Evolutionary conservation across 139 green algal species (phyloP).

Genomic region (Coccomyxa sp.): DNA sequence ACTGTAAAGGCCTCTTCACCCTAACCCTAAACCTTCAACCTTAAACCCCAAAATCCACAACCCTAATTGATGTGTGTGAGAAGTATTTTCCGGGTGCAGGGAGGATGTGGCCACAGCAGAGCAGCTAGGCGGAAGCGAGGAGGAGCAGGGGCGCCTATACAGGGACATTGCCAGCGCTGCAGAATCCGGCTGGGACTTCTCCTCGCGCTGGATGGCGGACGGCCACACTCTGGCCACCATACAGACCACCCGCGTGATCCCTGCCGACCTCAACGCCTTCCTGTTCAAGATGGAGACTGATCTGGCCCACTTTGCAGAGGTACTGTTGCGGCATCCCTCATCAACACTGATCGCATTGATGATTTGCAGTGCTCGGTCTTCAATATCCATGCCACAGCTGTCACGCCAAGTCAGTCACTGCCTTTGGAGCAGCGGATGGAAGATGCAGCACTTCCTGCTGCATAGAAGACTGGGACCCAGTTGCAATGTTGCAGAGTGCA

Average conservation of each 20-base stretch:
- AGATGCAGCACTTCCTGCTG: no score
- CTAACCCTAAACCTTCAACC: no score
- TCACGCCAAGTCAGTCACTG: no score
- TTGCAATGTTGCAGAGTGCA: no score
- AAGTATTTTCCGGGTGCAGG: constrained; percentile 9
- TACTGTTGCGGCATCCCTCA: not conserved
- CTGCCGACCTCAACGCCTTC: constrained; percentile 88
- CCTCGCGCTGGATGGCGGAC: constrained; percentile 64
- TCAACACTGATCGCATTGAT: no score
- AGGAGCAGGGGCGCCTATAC: constrained; percentile 24
- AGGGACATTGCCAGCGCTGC: constrained; percentile 78
- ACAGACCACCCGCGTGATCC: constrained; percentile 77
- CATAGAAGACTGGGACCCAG: no score
- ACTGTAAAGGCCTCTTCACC: no score
- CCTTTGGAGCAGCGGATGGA: no score
- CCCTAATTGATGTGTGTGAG: not conserved
- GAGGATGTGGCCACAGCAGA: constrained; percentile 49
- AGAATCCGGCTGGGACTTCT: constrained; percentile 94
- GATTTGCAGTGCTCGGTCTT: no score
- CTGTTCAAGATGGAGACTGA: constrained; percentile 61
- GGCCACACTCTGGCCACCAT: constrained; percentile 46
- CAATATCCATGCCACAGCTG: no score
- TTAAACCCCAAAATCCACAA: no score
- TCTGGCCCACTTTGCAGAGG: constrained; percentile 38
- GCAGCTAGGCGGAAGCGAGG: not conserved